A percentile compares a stretch with the other conserved stretches of the same genome.
Evolutionary conservation across 106 monocot species (phyloP).

Genomic region (Platanthera zijinensis): DNA sequence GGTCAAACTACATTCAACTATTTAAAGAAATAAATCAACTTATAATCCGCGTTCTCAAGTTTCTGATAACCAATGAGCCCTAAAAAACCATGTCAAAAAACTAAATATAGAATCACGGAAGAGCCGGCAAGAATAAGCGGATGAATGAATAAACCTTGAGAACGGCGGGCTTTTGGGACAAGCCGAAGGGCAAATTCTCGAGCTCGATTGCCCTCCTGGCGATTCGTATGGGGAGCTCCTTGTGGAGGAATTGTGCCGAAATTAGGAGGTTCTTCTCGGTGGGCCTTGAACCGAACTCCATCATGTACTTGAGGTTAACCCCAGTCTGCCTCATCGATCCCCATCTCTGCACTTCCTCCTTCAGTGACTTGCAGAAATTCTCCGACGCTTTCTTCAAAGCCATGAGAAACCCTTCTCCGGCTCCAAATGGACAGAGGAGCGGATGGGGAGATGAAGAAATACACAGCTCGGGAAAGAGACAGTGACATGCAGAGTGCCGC

Average conservation of each 20-base stretch:
- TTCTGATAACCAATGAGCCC: too few species aligned
- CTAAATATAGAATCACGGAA: background rate
- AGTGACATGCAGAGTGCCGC: background rate
- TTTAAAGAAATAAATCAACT: too few species aligned
- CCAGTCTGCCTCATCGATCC: slow-evolving; percentile 82
- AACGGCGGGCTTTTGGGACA: slow-evolving; percentile 71
- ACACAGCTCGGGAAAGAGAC: background rate
- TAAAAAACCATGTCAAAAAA: background rate
- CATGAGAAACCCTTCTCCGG: slow-evolving; percentile 11
- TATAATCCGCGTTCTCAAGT: too few species aligned
- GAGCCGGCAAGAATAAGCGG: background rate
- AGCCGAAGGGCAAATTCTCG: slow-evolving; percentile 64
- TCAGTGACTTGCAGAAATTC: slow-evolving; percentile 22
- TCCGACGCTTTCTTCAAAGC: slow-evolving; percentile 57
- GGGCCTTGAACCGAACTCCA: slow-evolving; percentile 81
- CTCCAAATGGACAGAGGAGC: background rate
- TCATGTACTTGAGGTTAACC: slow-evolving; percentile 82
- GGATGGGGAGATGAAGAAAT: background rate
- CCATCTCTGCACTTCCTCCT: slow-evolving; percentile 73
- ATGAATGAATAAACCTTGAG: slow-evolving; percentile 40
- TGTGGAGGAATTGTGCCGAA: slow-evolving; percentile 84
- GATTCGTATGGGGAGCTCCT: slow-evolving; percentile 79
- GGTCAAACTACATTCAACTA: too few species aligned
- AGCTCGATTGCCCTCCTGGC: slow-evolving; percentile 75
- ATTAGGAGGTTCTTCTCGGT: slow-evolving; percentile 46